Base-by-base conservation (phyloP, 139 green algal genomes). In the Chlorella sp. region DNA sequence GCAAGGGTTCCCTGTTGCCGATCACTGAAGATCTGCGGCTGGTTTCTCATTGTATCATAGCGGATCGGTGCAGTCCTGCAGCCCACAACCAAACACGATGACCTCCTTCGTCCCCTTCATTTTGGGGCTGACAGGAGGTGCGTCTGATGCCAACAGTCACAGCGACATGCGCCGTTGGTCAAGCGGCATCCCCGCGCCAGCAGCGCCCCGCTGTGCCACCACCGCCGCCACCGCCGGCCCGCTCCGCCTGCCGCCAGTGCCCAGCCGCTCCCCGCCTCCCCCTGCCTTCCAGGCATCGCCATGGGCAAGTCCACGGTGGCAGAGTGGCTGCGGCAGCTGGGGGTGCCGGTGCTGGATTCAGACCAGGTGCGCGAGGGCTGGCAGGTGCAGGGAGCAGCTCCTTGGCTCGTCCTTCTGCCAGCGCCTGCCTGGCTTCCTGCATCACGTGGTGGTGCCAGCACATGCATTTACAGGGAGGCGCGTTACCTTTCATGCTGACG, bases 271-370 rank as follows among this genome's bases (percentile, higher is more conserved):
- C 22, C 53, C 22, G 32, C 71, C 28, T 34, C 16, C 48, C 28
- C 30, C 21, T 15, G n/a, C 42, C 1, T 93, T 0, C 95, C 96
- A 36, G 95, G 95, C 66, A 98, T 98, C 14, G 96, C 95, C 19
- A 93, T 88, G 19, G 96, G 96, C 40, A 98, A 98, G 60, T 95
- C 87, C 48, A 96, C 94, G 0, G 95, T 96, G 0, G 90, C 92
- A 1, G 2, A 60, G 1, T 36, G 91, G 30, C 80, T 98, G 0
- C 60, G 37, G 15, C 0, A 40, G 5, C 34, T 86, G 2, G 93
- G 93, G 0, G 39, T 98, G 0, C 69, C 90, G 0, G 85, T 98
- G 2, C 80, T 98, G 1, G 96, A 98, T 85, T 95, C 90, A 36
- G 96, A 98, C 86, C 39, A 91, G 40, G 93, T 98, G 12, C 93